phyloP scores from a whole-genome alignment of 2,329 filamentous ascomycete genomes.

The Pseudocercospora crystallina region DNA sequence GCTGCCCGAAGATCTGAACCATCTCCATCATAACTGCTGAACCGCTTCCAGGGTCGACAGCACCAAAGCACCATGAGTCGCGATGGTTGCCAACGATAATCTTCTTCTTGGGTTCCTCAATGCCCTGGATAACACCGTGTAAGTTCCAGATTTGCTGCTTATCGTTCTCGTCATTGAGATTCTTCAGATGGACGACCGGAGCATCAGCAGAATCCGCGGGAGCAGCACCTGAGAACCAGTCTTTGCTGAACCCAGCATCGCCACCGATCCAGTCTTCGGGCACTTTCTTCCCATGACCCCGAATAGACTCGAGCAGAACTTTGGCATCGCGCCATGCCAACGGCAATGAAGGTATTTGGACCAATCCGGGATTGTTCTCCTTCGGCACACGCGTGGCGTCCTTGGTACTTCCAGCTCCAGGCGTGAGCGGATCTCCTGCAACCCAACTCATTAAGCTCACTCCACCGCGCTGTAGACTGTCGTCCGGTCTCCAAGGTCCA shows the following conservation, averaged over 20 bases:
- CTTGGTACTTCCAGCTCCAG: slow-evolving; percentile 74
- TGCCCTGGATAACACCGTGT: slow-evolving; percentile 77
- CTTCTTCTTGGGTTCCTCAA: slow-evolving; percentile 78
- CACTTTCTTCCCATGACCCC: slow-evolving; percentile 70
- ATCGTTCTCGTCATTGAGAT: slow-evolving; percentile 80
- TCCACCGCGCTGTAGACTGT: slow-evolving; percentile 77
- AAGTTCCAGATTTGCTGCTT: slow-evolving; percentile 91
- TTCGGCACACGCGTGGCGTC: slow-evolving; percentile 65
- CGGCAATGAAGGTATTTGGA: slow-evolving; percentile 84
- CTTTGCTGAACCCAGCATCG: slow-evolving; percentile 59
- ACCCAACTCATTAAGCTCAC: slow-evolving; percentile 82
- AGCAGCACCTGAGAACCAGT: slow-evolving; percentile 75
- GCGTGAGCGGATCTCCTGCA: slow-evolving; percentile 87
- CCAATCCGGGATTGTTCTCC: slow-evolving; percentile 69
- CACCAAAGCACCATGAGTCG: slow-evolving; percentile 88
- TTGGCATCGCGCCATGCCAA: slow-evolving; percentile 88
- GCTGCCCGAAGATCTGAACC: slow-evolving; percentile 76
- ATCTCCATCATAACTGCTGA: slow-evolving; percentile 91
- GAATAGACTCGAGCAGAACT: slow-evolving; percentile 70
- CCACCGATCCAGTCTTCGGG: slow-evolving; percentile 73
- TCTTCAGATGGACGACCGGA: slow-evolving; percentile 77
- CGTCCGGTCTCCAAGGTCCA: slow-evolving; percentile 75
- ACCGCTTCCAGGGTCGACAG: slow-evolving; percentile 80
- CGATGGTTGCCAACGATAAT: slow-evolving; percentile 92
- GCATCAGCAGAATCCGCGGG: slow-evolving; percentile 8